Evolutionary conservation across 2,329 filamentous ascomycete genomes (phyloP), one percentile per base, ranked within the genome.

Genomic region (Basipetospora sp.): DNA sequence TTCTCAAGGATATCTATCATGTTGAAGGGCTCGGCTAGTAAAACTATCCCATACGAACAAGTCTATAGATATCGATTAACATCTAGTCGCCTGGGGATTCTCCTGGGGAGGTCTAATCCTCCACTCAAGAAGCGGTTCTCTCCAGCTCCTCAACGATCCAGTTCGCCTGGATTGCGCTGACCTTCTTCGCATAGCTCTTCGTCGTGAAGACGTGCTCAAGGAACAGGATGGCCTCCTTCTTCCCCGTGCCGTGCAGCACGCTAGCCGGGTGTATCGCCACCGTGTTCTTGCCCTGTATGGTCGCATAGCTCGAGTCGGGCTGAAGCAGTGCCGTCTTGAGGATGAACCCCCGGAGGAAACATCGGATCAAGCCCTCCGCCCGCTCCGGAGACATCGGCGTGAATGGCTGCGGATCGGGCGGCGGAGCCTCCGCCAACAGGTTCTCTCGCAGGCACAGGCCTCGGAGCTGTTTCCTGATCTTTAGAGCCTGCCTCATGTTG

Each of bases 181-280:
- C 74, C 52, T 74, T 77, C 51, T 77, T 77, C 0, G 69, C 74
- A 42, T 78, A 79, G 47, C 71, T 78, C 55, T 75, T 77, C 38
- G 67, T 67, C 1, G 75, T 80, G 46, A 70, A 79, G 0, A 79
- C 72, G 44, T 79, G 70, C 44, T 80, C 74, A 8, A 79, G 51
- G 43, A 77, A 80, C 73, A 80, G 74, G 49, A 80, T 76, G 4
- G 73, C 74, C 53, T 77, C 74, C 48, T 64, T 67, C 54, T 77
- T 77, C 6, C 22, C 22, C 47, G 68, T 63, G 0, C 74, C 73
- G 44, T 76, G 71, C 34, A 79, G 46, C 0, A 74, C 69, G 44
- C 74, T 79, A 0, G 71, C 65, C 0, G 75, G 75, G 46, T 80
- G 75, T 14, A 79, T 69, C 0, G 69, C 63, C 8, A 80, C 71